Percentiles rank a stretch among this genome's conserved stretches.
Conservation (phyloP, 2,329 filamentous ascomycete species). For the Hymenoscyphus infarciens region DNA sequence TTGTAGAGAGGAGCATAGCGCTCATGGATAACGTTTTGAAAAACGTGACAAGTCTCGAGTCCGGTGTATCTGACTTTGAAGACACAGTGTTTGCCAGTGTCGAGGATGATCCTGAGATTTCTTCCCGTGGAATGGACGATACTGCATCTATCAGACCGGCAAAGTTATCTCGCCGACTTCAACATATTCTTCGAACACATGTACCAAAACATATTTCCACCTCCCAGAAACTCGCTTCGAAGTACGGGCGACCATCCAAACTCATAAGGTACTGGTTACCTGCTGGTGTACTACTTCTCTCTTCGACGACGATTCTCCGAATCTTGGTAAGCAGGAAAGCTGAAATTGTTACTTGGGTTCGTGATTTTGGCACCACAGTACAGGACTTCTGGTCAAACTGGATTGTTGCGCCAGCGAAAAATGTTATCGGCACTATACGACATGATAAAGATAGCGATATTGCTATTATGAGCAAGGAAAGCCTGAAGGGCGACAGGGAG, state of each 20-base stretch:
- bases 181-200: constrained; percentile 63
- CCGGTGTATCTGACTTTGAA: constrained; percentile 60
- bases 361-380: constrained; percentile 71
- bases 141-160: constrained; percentile 39
- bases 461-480: constrained; percentile 92
- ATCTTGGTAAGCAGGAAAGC: constrained; percentile 71
- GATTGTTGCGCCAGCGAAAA: constrained; percentile 81
- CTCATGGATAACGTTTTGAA: constrained; percentile 82
- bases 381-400: constrained; percentile 95
- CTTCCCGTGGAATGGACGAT: constrained; percentile 45
- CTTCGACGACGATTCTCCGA: constrained; percentile 80
- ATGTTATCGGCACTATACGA: constrained; percentile 85
- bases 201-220: constrained; percentile 63
- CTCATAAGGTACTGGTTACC: constrained; percentile 89
- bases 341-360: constrained; percentile 76
- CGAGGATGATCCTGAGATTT: constrained; percentile 57
- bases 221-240: constrained; percentile 52
- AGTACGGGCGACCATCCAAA: constrained; percentile 71
- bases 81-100: constrained; percentile 62
- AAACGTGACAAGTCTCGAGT: constrained; percentile 63
- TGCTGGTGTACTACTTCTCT: constrained; percentile 65
- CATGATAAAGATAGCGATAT: constrained; percentile 92
- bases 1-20: constrained; percentile 75
- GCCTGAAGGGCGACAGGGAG: constrained; percentile 81
- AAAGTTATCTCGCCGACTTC: constrained; percentile 63